Base-by-base conservation (phyloP, 208 protist genomes). In the Naegleria fowleri region DNA sequence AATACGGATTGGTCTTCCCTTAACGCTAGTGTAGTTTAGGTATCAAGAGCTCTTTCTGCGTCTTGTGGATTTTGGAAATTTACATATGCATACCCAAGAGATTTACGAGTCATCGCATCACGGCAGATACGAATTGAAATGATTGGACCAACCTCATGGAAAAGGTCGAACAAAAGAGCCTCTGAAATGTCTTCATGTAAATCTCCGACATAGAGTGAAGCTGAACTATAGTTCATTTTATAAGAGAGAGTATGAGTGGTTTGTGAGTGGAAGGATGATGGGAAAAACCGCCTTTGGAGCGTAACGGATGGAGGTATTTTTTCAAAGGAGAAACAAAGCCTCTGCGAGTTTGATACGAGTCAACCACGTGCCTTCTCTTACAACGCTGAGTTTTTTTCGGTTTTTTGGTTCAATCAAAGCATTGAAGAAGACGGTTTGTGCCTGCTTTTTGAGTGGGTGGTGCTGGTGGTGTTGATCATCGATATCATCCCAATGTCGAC, bases 81-180 rank as follows among this genome's bases (percentile, higher is more conserved):
- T 58, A 99, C 98, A 94, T 99, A 99, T 75, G 97, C 98, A 94
- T 99, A 99, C 90, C 98, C 98, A 59, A 99, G 96, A 6, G 98
- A 99, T 91, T 97, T 96, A 94, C 98, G 97, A 29, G 98, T 99
- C 91, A 98, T 97, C 89, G 97, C 96, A 93, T 99, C 98, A 91
- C 98, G 97, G 94, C 98, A 99, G 59, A 99, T 97, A 88, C 98
- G 97, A 86, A 99, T 99, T 88, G 97, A 99, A n/a, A 98, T 95
- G 92, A 99, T 98, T 16, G 97, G 98, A 92, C 98, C 98, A 88
- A 99, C 98, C 25, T 97, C 93, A 92, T 97, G 98, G 95, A 99
- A 99, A 25, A 99, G 89, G 90, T 99, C 98, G 90, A 99, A 99
- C 48, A 99, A 95, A 88, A 97, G 92, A 33, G 96, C 95, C 93